Evolutionary conservation across 768 basidiomycete genomes (phyloP), one percentile per base, ranked within the genome.

Genomic region (Dictyophora rubrovolvata): DNA sequence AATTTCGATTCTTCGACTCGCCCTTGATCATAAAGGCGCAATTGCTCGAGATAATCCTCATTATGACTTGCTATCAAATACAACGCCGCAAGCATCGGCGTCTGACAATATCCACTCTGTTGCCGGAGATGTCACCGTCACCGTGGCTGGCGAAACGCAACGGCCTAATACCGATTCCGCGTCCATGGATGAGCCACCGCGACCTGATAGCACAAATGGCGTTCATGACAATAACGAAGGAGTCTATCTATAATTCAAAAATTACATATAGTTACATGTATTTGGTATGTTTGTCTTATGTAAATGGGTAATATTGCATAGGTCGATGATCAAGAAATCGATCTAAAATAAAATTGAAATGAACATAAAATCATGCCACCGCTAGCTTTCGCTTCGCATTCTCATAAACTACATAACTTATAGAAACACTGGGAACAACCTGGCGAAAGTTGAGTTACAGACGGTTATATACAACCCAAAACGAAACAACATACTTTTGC

Each of bases 391-490:
- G 80, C 75, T 90, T 93, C 65, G 79, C 84, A 65, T 88, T 83
- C 69, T 93, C 90, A 71, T 93, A 93, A 62, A 96, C 94, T 46
- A 96, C 84, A 73, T 96, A 96, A 61, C 92, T 92, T 72, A 98
- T 97, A 8, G 93, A 95, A 48, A 98, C 95, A 4, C 93, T 87
- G 54, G 95, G 95, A 49, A 96, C 85, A 60, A 98, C 95, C 89
- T 91, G 65, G 35, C 49, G 53, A 65, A 18, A 55, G 21, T 3
- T 22, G 16, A 59, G 60, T 35, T 63, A 59, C 18, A 16, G 59
- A 50, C 23, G 48, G 8, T 46, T 58, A 49, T 14, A 3, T 14
- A 10, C 3, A 47, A 54, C 54, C 20, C 28, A 55, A 28, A 48
- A 12, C 33, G 20, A 52, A 48, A 18, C 21, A 48, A 62, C 72